These are phyloP conservation scores for Phytophthora quininea DNA, from an alignment of 352 stramenopile species.

Conservation along the genomic window DNA sequence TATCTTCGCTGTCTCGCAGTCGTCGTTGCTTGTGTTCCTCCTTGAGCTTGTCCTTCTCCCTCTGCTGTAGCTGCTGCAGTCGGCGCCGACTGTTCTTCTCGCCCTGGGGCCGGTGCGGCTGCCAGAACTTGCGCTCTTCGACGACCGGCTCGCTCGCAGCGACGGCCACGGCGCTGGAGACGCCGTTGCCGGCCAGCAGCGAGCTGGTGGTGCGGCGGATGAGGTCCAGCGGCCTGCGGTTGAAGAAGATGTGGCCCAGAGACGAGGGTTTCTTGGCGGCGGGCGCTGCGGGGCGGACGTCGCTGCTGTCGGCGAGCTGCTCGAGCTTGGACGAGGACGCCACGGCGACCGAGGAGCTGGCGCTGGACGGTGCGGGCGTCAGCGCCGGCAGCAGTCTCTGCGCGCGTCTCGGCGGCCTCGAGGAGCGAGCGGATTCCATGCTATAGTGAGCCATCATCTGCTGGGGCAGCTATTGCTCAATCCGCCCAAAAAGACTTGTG, in stretches of 20 bases:
- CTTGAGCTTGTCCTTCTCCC: constrained; percentile 21
- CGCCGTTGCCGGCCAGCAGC: constrained; percentile 20
- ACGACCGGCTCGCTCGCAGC: neutral
- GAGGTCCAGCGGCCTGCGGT: constrained; percentile 47
- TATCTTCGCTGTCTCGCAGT: constrained; percentile 11
- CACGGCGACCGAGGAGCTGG: constrained; percentile 23
- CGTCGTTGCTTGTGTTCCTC: constrained; percentile 15
- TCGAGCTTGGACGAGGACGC: constrained; percentile 20
- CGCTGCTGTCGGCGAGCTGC: constrained; percentile 18
- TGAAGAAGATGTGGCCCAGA: constrained; percentile 55
- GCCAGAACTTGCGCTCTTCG: constrained; percentile 35
- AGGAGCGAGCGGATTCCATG: constrained; percentile 20
- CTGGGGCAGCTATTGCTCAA: neutral
- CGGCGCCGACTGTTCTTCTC: constrained; percentile 20
- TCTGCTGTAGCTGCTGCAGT: constrained; percentile 31
- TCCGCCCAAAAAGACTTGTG: constrained; percentile 1
- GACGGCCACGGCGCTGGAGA: neutral
- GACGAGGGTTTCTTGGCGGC: constrained; percentile 33
- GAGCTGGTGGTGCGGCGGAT: constrained; percentile 45
- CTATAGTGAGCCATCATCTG: neutral
- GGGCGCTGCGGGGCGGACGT: neutral
- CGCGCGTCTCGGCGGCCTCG: constrained; percentile 11
- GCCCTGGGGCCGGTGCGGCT: constrained; percentile 12
- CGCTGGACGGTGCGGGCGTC: neutral
- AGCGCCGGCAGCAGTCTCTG: neutral